These are phyloP conservation scores for Debaryomyces tyrocola DNA, from an alignment of 805 yeast species.

Conservation along the genomic window DNA sequence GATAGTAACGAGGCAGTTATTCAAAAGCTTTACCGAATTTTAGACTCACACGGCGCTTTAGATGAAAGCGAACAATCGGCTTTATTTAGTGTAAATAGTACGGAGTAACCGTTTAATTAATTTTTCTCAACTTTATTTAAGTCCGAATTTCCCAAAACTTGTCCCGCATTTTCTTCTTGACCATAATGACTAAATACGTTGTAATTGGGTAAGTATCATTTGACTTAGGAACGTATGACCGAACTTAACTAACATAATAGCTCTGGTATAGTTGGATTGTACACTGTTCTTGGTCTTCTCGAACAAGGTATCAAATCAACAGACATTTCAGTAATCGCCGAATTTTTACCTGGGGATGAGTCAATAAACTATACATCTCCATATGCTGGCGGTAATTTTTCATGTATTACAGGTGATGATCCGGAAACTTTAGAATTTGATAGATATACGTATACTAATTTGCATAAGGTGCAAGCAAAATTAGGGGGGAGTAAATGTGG, in stretches of 20 bases:
- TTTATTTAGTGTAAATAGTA: constrained; percentile 4
- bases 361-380: constrained; percentile 76
- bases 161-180: not conserved
- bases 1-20: constrained; percentile 49
- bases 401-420: constrained; percentile 57
- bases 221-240: no score
- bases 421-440: constrained; percentile 46
- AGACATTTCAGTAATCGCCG: constrained; percentile 59
- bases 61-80: constrained; percentile 18
- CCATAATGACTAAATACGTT: constrained; percentile 19
- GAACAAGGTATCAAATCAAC: not conserved
- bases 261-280: constrained; percentile 67
- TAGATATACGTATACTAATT: constrained; percentile 53
- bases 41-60: constrained; percentile 28
- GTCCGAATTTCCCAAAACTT: not conserved
- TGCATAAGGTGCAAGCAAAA: constrained; percentile 39
- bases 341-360: constrained; percentile 76
- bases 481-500: constrained; percentile 59
- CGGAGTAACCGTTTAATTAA: constrained; percentile 3
- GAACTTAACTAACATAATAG: constrained; percentile 22
- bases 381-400: constrained; percentile 57
- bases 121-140: not conserved
- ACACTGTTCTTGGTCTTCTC: constrained; percentile 46
- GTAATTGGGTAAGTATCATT: constrained; percentile 27
- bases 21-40: constrained; percentile 27